These are phyloP conservation scores for Fusarium siculi DNA, from an alignment of 2,329 filamentous ascomycete genomes.

Conservation along the genomic window DNA sequence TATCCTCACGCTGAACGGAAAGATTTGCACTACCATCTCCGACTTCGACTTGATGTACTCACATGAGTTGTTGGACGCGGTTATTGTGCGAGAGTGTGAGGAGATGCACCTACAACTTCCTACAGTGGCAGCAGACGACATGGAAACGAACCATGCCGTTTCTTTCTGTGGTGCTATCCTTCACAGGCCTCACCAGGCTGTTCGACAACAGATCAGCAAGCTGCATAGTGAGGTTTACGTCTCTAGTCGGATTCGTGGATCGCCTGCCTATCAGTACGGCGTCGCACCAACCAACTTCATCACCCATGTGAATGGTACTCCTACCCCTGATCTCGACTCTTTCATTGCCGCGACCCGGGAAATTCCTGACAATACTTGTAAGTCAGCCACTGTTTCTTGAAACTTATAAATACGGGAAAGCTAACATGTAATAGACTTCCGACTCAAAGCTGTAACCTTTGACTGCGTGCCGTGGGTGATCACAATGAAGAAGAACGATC, in stretches of 20 bases:
- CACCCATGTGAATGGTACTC: constrained; percentile 90
- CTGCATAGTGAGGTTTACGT: constrained; percentile 97
- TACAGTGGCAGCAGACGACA: constrained; percentile 87
- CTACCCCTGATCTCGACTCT: constrained; percentile 82
- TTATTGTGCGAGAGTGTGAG: constrained; percentile 86
- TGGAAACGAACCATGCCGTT: constrained; percentile 92
- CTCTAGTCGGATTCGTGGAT: constrained; percentile 84
- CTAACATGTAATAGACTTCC: constrained; percentile 75
- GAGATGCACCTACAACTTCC: constrained; percentile 81
- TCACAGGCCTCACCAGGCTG: constrained; percentile 93
- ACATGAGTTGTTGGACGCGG: constrained; percentile 81
- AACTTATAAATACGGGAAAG: background rate
- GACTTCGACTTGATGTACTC: constrained; percentile 98
- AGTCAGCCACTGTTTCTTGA: constrained; percentile 45
- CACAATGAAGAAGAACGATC: constrained; percentile 99
- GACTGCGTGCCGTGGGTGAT: constrained; percentile 99
- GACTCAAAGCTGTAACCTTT: constrained; percentile 96
- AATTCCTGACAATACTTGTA: constrained; percentile 94
- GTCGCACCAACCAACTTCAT: constrained; percentile 97
- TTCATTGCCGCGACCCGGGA: constrained; percentile 85
- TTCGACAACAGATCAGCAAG: constrained; percentile 96
- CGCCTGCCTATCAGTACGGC: constrained; percentile 88
- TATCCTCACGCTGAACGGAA: constrained; percentile 88
- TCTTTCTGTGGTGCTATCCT: constrained; percentile 95
- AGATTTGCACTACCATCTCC: constrained; percentile 90